Base-by-base conservation (phyloP, 2,329 filamentous ascomycete genomes). In the Ceratocystis colombiana region DNA sequence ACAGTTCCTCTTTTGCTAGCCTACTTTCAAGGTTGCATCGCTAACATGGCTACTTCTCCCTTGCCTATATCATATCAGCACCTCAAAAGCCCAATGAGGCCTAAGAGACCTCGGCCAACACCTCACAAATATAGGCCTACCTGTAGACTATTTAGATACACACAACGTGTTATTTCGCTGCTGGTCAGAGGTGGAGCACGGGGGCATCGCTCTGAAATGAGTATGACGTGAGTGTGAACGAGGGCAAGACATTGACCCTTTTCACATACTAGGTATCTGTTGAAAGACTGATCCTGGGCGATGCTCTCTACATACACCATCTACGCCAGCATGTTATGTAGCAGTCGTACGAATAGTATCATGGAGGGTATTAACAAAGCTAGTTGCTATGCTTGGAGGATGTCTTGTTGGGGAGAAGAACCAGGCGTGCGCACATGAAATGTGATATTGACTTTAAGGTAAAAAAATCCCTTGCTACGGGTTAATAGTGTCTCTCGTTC, bases 1-100 rank as follows among this genome's bases (percentile, higher is more conserved):
- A 30, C 28, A n/a, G 53, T 30, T 59, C 28, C 53, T 59, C 53
- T 59, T 37, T 37, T 25, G 53, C 53, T 30, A 30, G 28, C 53
- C 22, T 22, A 57, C 28, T 28, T 6, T 5, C 22, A 30, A 57
- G 53, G 28, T 57, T 15, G 8, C 28, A 57, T 28, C 6, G 22
- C 53, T 17, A 30, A 5, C 20, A 55, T 22, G 1, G 15, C 22
- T 55, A 10, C 22, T 10, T 55, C 7, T 48, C 22, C 25, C 48
- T 28, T 25, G 12, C 25, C 25, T 53, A 10, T 10, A 8, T 53
- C 20, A 12, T 12, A 37, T 12, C 37, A 37, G 37, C 37, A 37
- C 3, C 37, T 37, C 37, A 37, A 37, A 37, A 37, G 37, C 37
- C 37, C 37, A 37, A 37, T 37, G 10, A 37, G 30, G 37, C 37